These are phyloP conservation scores for Pistacia integerrima DNA, from an alignment of 345 rosid species.

Conservation along the genomic window DNA sequence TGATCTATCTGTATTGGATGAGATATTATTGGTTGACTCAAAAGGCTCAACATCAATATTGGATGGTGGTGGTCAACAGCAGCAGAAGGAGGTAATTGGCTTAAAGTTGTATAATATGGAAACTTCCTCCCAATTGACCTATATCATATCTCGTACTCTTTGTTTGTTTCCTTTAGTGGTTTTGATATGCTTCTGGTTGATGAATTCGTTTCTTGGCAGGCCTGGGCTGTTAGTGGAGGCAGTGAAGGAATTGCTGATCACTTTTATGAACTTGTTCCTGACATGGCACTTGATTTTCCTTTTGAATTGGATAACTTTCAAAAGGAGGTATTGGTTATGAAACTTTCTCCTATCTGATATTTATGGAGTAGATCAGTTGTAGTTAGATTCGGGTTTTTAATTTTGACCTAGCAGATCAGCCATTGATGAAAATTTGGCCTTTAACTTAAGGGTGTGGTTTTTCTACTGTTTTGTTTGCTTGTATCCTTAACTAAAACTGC, in stretches of 20 bases:
- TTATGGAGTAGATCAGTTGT: conserved; percentile 3
- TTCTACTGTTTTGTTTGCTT: neutral
- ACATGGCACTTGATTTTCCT: conserved; percentile 88
- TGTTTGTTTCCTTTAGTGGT: neutral
- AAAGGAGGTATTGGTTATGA: conserved; percentile 62
- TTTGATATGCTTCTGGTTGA: conserved; percentile 5
- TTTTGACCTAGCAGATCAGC: neutral
- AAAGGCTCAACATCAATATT: conserved; percentile 39
- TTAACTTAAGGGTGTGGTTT: neutral
- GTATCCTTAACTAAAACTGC: neutral
- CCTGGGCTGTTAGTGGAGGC: conserved; percentile 71
- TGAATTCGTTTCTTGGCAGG: conserved; percentile 46
- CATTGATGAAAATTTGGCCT: neutral
- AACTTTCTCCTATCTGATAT: neutral
- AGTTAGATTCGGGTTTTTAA: neutral
- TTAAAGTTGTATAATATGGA: conserved; percentile 3
- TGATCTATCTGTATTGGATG: conserved; percentile 67
- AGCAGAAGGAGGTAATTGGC: conserved; percentile 57
- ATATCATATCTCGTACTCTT: conserved; percentile 1
- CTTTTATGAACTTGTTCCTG: conserved; percentile 86
- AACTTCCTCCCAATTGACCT: neutral
- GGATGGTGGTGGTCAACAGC: conserved; percentile 37
- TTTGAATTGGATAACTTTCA: conserved; percentile 91
- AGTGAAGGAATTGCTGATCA: conserved; percentile 70
- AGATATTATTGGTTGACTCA: conserved; percentile 66